Evolutionary conservation across 2,329 filamentous ascomycete species (phyloP).

Genomic region (Arthrobotrys sphaeroides): DNA sequence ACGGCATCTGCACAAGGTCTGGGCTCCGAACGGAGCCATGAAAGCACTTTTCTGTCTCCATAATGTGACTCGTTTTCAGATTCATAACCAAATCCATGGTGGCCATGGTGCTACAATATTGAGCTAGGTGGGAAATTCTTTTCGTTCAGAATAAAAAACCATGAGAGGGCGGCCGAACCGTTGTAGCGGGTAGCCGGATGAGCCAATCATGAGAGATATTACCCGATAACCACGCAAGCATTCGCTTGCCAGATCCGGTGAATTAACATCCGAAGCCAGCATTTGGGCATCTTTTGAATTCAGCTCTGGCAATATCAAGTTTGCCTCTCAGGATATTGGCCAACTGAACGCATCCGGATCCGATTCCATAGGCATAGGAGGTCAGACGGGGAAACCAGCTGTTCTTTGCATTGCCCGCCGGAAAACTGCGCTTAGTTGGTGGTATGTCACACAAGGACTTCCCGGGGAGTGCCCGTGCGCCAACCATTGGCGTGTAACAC

Average conservation of each 20-base stretch:
- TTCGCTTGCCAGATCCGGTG: slow-evolving; percentile 49
- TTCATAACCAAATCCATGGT: too few relatives aligned
- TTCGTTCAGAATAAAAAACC: not conserved
- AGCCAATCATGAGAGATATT: slow-evolving; percentile 33
- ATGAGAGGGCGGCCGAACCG: slow-evolving; percentile 47
- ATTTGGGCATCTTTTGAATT: not conserved
- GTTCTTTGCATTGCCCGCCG: slow-evolving; percentile 3
- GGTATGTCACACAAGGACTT: not conserved
- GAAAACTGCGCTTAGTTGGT: slow-evolving; percentile 5
- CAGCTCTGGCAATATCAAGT: not conserved
- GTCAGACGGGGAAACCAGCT: not conserved
- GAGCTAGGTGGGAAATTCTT: slow-evolving; percentile 5
- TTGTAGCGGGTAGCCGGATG: slow-evolving; percentile 31
- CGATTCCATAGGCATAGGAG: slow-evolving; percentile 13
- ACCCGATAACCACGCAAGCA: slow-evolving; percentile 28
- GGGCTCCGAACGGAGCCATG: not conserved
- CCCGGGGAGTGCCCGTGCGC: not conserved
- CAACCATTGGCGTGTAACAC: slow-evolving; percentile 13
- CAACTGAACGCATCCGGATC: not conserved
- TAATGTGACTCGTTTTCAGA: slow-evolving; percentile 19
- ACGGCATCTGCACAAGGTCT: not conserved
- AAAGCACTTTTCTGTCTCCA: not conserved
- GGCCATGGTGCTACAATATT: not conserved
- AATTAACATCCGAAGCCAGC: slow-evolving; percentile 1
- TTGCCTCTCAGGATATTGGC: not conserved